Base-by-base conservation (phyloP, 2,329 filamentous ascomycete genomes). In the Fusarium tjaetaba region DNA sequence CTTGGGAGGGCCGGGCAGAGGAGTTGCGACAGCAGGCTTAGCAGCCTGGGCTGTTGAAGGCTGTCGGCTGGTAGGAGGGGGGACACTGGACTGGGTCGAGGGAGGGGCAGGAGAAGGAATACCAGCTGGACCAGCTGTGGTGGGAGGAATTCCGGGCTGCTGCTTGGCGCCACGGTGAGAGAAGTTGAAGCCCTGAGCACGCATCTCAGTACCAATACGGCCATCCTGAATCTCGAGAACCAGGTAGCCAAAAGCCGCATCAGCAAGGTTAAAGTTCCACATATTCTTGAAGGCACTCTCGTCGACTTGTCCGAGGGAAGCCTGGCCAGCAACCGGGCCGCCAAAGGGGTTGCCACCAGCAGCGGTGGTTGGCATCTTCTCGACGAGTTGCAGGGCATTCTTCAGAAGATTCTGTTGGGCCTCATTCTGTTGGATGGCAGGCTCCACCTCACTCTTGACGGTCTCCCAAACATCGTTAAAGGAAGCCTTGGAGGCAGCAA, bases 391-490 rank as follows among this genome's bases (percentile, higher is more conserved):
- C 5, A 99, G 86, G 0, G 96, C 96, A 76, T 97, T 95, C 80
- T 96, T 93, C 42, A 99, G 87, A 2, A 99, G 88, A 67, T 94
- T 95, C 84, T 97, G 94, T 81, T 99, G 96, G 2, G 94, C 94
- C 78, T 97, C 94, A 81, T 98, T 99, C 79, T 96, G 93, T 67
- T 93, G 89, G 71, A 99, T 97, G 10, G 96, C 96, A 28, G 96
- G 93, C 85, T 98, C 94, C 20, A 99, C 96, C 82, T 99, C 96
- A 56, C 91, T 89, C 85, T 97, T 97, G 78, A 99, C 96, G 3
- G 96, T 99, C 83, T 99, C 96, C 96, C 96, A 99, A 13, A 99
- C 96, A 82, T 99, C 96, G 81, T 97, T 97, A 87, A 99, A 99
- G 1, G 96, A 98, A 3, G 96, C 96, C 85, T 98, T 98, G 56